Evolutionary conservation across 2,329 filamentous ascomycete species (phyloP).

Genomic region (Colletotrichum shisoi): DNA sequence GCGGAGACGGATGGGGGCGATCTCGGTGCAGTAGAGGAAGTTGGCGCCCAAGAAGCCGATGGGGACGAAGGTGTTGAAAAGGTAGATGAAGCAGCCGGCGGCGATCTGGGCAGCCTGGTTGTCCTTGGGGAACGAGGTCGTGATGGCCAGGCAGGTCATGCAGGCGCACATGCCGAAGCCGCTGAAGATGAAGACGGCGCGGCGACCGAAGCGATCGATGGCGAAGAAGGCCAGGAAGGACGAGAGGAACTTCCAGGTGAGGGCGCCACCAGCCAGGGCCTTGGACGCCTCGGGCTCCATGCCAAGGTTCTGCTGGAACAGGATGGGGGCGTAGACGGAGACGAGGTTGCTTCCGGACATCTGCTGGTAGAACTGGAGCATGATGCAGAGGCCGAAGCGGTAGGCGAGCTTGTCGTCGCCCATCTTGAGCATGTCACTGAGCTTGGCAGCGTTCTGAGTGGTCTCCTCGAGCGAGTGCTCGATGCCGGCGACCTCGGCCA

Average conservation of each 20-base stretch:
- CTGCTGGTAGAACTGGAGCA: constrained; percentile 59
- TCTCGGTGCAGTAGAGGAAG: constrained; percentile 67
- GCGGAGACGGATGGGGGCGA: constrained; percentile 61
- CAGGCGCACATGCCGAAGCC: constrained; percentile 62
- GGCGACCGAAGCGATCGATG: constrained; percentile 60
- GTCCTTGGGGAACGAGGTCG: constrained; percentile 57
- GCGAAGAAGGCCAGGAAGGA: constrained; percentile 60
- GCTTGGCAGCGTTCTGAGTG: constrained; percentile 47
- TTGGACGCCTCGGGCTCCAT: constrained; percentile 50
- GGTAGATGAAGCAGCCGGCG: constrained; percentile 64
- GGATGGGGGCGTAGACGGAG: constrained; percentile 52
- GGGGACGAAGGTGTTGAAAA: constrained; percentile 68
- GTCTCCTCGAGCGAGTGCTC: constrained; percentile 58
- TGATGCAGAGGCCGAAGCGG: constrained; percentile 59
- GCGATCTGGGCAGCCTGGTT: constrained; percentile 59
- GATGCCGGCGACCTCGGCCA: constrained; percentile 58
- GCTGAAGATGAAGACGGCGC: constrained; percentile 61
- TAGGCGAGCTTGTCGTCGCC: constrained; percentile 58
- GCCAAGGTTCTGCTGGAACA: constrained; percentile 54
- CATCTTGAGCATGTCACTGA: constrained; percentile 57
- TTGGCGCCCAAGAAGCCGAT: constrained; percentile 67
- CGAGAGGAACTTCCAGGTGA: constrained; percentile 65
- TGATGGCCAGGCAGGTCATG: constrained; percentile 62
- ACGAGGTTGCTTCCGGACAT: constrained; percentile 47
- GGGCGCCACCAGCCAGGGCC: constrained; percentile 57